Base-by-base conservation (phyloP, 1,284 basidiomycete species). In the Marasmius oreades region DNA sequence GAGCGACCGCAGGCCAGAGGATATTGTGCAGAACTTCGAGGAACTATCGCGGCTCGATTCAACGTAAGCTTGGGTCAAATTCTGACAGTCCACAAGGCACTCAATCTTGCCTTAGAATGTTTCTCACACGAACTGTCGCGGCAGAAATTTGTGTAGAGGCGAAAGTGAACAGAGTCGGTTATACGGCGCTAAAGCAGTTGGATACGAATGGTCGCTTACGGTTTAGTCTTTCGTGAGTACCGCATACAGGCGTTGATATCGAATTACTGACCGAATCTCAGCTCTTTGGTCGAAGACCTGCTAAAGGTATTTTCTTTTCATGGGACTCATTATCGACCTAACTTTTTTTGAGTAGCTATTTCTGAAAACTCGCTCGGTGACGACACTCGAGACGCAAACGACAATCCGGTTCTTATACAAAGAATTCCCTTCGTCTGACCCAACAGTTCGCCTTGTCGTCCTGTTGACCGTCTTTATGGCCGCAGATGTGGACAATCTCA, bases 111-210 rank as follows among this genome's bases (percentile, higher is more conserved):
- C 33, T 46, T 59, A 90, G 88, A 52, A 90, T 90, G 86, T 90
- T 88, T 67, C 73, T 90, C 52, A 88, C 81, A 62, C 82, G 88
- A 47, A 90, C 88, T 11, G 86, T 90, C 22, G 88, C 88, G 1
- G 86, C 84, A 3, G 88, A 90, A 67, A 79, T 89, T 26, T 88
- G 86, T 65, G 87, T 90, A 84, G 88, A 90, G 67, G 80, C 83
- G 18, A 84, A 84, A 68, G 68, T 74, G 12, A 90, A 90, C 58
- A 82, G 85, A 54, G 70, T 78, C 5, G 87, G 81, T 12, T 90
- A 88, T 67, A 69, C 70, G 34, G 88, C 86, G 31, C 70, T 90
- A 53, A 87, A 86, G 67, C 72, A 73, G 55, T 73, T 90, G 42
- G 80, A 88, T 68, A 79, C 80, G 59, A 74, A 79, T 28, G 81